A percentile compares a stretch with the other conserved stretches of the same genome.
Conservation (phyloP, 192 early-diverging fungal genomes). For the Podila epicladia region DNA sequence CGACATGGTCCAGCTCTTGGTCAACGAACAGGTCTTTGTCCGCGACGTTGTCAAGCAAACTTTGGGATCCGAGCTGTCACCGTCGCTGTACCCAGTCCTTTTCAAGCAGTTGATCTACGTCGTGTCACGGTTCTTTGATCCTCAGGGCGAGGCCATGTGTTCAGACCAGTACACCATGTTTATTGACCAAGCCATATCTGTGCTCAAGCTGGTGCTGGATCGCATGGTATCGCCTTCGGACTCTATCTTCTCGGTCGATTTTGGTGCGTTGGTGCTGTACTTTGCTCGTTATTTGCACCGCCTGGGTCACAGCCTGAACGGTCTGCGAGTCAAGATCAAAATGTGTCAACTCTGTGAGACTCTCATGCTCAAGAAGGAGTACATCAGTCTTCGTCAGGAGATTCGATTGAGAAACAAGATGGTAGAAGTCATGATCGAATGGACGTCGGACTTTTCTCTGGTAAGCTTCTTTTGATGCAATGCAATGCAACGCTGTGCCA, state of each 20-base stretch:
- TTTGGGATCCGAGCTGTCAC: constrained; percentile 79
- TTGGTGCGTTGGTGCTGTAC: constrained; percentile 70
- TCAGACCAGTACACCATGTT: constrained; percentile 74
- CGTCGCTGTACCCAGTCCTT: constrained; percentile 69
- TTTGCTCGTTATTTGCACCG: constrained; percentile 79
- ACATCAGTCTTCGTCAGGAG: constrained; percentile 76
- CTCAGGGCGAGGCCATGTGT: constrained; percentile 62
- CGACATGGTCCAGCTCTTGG: constrained; percentile 77
- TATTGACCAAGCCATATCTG: constrained; percentile 78
- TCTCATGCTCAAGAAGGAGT: constrained; percentile 78
- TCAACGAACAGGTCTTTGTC: constrained; percentile 78
- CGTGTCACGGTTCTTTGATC: constrained; percentile 68
- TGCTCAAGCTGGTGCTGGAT: constrained; percentile 78
- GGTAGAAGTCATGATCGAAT: constrained; percentile 76
- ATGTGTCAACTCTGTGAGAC: constrained; percentile 82
- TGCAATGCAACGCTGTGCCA: not conserved
- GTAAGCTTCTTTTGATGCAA: constrained; percentile 32
- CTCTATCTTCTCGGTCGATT: constrained; percentile 71
- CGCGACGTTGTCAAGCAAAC: constrained; percentile 82
- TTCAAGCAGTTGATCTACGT: constrained; percentile 66
- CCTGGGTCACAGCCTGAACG: constrained; percentile 61
- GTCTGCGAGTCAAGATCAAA: constrained; percentile 76
- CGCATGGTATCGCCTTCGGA: constrained; percentile 69
- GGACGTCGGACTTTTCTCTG: constrained; percentile 78
- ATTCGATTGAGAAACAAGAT: constrained; percentile 78